phyloP scores from a whole-genome alignment of 225 moss, liverwort and hornwort genomes.

The Polytrichum commune region DNA sequence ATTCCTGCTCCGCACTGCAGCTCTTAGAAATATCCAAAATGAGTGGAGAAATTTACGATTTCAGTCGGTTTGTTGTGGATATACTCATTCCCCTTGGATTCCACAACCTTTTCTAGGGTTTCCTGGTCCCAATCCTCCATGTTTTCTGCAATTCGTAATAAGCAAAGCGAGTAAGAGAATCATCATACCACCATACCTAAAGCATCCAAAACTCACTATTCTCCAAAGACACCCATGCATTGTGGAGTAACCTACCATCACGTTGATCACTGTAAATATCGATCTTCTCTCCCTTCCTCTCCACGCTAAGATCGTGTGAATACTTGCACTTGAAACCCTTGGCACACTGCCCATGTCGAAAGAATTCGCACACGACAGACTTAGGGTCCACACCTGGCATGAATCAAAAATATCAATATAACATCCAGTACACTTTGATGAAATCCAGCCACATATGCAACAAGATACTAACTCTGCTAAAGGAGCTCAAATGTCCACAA shows the following conservation, averaged over 20 bases:
- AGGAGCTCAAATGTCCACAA: not conserved
- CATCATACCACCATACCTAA: no score
- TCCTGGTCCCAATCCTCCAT: constrained; percentile 99
- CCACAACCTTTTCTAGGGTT: constrained; percentile 91
- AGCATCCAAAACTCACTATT: no score
- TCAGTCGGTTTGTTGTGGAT: constrained; percentile 87
- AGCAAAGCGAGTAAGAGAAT: no score
- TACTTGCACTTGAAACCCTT: constrained; percentile 99
- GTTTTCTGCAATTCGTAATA: constrained; percentile 24
- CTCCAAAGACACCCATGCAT: no score
- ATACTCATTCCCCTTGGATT: constrained; percentile 76
- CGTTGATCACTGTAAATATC: constrained; percentile 99
- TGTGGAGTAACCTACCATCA: constrained; percentile 41
- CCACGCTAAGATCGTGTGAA: constrained; percentile 95
- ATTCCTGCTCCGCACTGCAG: no score
- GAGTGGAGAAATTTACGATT: constrained; percentile 48
- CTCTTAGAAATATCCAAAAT: not conserved
- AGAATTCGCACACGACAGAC: constrained; percentile 95
- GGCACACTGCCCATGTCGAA: constrained; percentile 90
- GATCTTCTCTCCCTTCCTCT: constrained; percentile 98
- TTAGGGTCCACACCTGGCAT: constrained; percentile 94
- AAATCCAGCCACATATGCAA: not conserved
- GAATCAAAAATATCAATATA: not conserved
- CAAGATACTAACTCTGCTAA: not conserved
- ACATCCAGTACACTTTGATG: not conserved